Percentiles rank a stretch among this genome's conserved stretches.
Conservation (phyloP, 495 filamentous ascomycete species). For the Extremus antarcticus region DNA sequence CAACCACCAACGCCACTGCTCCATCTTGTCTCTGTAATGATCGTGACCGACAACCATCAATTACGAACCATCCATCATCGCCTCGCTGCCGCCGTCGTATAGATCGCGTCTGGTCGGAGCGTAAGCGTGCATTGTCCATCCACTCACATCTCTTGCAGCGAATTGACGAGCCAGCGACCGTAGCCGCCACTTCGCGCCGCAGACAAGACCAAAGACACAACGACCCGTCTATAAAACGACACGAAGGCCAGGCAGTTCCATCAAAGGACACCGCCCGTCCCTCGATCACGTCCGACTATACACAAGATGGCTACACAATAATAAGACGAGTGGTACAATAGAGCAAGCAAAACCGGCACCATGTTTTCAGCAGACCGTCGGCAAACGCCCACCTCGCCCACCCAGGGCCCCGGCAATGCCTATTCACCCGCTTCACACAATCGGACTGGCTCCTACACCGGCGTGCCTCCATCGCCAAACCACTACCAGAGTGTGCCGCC, state of each 20-base stretch:
- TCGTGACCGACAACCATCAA: too few species aligned
- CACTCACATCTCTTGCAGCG: neutral
- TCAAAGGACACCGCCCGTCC: neutral
- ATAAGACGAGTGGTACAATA: neutral
- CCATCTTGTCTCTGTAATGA: too few species aligned
- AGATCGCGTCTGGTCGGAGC: neutral
- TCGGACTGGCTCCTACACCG: slow-evolving; percentile 12
- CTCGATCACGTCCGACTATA: too few species aligned
- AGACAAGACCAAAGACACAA: neutral
- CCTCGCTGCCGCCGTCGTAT: neutral
- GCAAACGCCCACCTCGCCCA: slow-evolving; percentile 11
- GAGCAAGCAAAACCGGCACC: neutral
- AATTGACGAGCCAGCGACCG: neutral
- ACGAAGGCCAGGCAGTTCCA: neutral
- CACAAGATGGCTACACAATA: neutral
- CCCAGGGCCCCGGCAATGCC: neutral
- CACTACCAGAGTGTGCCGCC: slow-evolving; percentile 17
- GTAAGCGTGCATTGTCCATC: neutral
- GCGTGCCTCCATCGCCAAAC: slow-evolving; percentile 11
- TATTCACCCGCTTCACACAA: neutral
- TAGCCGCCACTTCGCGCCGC: neutral
- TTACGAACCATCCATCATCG: neutral
- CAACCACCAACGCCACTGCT: neutral
- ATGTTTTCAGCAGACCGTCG: neutral
- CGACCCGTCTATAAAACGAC: neutral